Evolutionary conservation across 1,284 basidiomycete species (phyloP).

Genomic region (Marasmius tenuissimus): DNA sequence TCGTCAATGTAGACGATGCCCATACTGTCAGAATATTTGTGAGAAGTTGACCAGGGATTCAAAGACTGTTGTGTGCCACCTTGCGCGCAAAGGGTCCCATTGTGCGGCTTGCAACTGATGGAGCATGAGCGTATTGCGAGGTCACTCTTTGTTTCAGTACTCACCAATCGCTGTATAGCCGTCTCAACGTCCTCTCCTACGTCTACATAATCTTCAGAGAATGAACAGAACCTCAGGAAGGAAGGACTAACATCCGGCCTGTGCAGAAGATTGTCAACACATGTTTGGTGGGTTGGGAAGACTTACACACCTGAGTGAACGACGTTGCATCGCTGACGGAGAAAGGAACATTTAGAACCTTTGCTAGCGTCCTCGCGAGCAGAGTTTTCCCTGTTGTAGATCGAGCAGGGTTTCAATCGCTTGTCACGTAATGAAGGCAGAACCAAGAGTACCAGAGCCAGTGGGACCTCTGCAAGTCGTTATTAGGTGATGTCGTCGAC

Average conservation of each 20-base stretch:
- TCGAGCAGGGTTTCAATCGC: not conserved
- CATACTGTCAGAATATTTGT: slow-evolving; percentile 45
- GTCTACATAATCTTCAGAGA: slow-evolving; percentile 46
- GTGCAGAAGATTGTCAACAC: slow-evolving; percentile 6
- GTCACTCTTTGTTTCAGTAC: slow-evolving; percentile 12
- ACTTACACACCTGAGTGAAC: slow-evolving; percentile 67
- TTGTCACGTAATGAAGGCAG: not conserved
- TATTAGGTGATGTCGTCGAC: not conserved
- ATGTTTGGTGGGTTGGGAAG: not conserved
- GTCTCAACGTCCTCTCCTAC: slow-evolving; percentile 95
- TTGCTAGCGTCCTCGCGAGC: slow-evolving; percentile 82
- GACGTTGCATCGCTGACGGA: slow-evolving; percentile 86
- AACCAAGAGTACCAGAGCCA: slow-evolving; percentile 63
- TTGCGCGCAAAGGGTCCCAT: slow-evolving; percentile 82
- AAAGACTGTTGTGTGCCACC: slow-evolving; percentile 35
- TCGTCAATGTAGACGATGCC: slow-evolving; percentile 98
- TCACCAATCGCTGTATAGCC: slow-evolving; percentile 79
- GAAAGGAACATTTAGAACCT: slow-evolving; percentile 88
- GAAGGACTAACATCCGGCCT: slow-evolving; percentile 75
- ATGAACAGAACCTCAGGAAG: not conserved
- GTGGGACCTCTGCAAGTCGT: slow-evolving; percentile 64
- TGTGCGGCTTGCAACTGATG: slow-evolving; percentile 79
- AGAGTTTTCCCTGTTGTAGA: slow-evolving; percentile 75
- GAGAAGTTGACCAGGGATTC: slow-evolving; percentile 1
- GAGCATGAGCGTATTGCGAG: not conserved